phyloP scores from a whole-genome alignment of 2,329 filamentous ascomycete genomes.

The Colletotrichum cuscutae region DNA sequence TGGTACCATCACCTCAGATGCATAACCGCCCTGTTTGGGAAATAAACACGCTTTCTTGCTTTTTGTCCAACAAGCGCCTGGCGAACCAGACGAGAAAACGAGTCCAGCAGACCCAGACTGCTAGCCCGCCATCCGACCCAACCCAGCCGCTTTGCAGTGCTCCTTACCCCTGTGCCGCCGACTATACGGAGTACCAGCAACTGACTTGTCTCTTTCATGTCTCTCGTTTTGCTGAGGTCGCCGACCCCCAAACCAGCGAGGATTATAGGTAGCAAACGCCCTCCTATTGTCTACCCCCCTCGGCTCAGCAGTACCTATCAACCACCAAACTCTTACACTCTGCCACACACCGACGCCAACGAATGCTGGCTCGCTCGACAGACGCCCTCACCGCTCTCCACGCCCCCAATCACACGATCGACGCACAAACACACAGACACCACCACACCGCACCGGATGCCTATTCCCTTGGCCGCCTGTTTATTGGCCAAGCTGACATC shows the following conservation, averaged over 20 bases:
- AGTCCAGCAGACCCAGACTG: not conserved
- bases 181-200: not conserved
- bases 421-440: slow-evolving; percentile 32
- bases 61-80: not conserved
- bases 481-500: slow-evolving; percentile 22
- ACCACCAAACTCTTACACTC: not conserved
- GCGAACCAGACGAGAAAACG: not conserved
- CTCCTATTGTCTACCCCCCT: not conserved
- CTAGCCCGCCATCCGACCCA: not conserved
- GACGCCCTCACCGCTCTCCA: slow-evolving; percentile 17
- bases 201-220: slow-evolving; percentile 5
- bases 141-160: not conserved
- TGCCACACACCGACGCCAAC: not conserved
- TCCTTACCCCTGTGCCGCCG: not conserved
- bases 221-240: not conserved
- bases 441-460: slow-evolving; percentile 25
- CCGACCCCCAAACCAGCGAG: not conserved
- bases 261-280: not conserved
- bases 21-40: not conserved
- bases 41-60: not conserved
- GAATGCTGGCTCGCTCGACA: not conserved
- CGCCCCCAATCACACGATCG: slow-evolving; percentile 34
- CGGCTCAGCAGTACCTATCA: not conserved
- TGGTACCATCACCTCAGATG: not conserved
- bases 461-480: slow-evolving; percentile 16